Conservation (phyloP, 805 yeast genomes). For the Monosporozyma yasuniensis region DNA sequence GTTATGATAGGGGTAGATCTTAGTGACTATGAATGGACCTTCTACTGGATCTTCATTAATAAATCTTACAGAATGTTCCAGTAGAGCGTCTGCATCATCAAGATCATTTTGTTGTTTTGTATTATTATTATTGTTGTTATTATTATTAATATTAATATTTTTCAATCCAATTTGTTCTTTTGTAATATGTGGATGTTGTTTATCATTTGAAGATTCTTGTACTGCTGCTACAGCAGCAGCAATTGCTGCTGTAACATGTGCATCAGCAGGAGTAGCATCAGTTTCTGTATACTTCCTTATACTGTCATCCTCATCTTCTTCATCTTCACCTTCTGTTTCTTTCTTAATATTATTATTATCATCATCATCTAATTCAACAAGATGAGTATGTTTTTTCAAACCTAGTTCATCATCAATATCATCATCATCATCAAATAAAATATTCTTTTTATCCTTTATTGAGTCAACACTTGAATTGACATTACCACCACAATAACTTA, state of each 20-base stretch:
- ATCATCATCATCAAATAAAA: not conserved
- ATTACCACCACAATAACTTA: slow-evolving; percentile 24
- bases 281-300: slow-evolving; percentile 1
- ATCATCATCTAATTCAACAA: not conserved
- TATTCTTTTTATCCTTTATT: not conserved
- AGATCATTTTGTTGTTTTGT: no score
- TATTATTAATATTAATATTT: not conserved
- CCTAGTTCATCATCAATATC: no score
- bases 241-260: slow-evolving; percentile 28
- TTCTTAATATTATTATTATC: not conserved
- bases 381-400: not conserved
- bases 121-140: no score
- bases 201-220: slow-evolving; percentile 10
- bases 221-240: slow-evolving; percentile 31
- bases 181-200: not conserved
- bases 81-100: not conserved
- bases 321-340: slow-evolving; percentile 3
- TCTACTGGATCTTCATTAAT: slow-evolving; percentile 7
- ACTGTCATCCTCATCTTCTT: slow-evolving; percentile 5
- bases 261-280: slow-evolving; percentile 17
- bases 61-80: slow-evolving; percentile 1
- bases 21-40: slow-evolving; percentile 30
- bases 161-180: not conserved
- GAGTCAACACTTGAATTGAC: not conserved
- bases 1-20: slow-evolving; percentile 29